Base-by-base conservation (phyloP, 164 flowering plant species). In the Magnolia kwangsiensis region DNA sequence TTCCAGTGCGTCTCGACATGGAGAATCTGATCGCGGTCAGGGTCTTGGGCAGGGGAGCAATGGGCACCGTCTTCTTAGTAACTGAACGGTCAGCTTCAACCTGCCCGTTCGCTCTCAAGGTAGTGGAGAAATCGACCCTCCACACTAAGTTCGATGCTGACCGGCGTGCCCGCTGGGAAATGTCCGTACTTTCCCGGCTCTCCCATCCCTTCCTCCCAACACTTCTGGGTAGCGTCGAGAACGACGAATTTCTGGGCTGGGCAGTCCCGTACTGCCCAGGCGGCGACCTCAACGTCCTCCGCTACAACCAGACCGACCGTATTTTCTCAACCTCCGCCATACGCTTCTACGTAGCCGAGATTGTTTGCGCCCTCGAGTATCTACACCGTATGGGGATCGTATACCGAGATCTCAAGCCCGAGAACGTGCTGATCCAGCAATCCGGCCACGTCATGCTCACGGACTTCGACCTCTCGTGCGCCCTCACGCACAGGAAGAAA, bases 51-150 rank as follows among this genome's bases (percentile, higher is more conserved):
- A 87, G 81, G 78, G 99, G 99, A 2, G 99, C 99, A 58, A 89
- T 88, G 91, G 99, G 99, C 10, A 93, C 97, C 1, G 99, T 96
- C n/a, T 89, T 96, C 82, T 85, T 96, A 50, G 96, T 88, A 77
- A 83, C 84, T 72, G 82, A 90, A 80, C 71, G 2, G 0, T 9
- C 27, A 19, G 14, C 8, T 64, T 24, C 70, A 37, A 67, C 71
- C 71, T 74, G 20, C 75, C 91, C 92, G 0, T 91, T 91, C 81
- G 99, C 99, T 23, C 89, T 96, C 78, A 96, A 96, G 73, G 94
- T 91, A 8, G 95, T 92, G 20, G 90, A 90, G 10, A 92, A 89
- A 76, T 80, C 88, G 23, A 58, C 84, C 24, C 69, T 80, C 75
- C 78, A 75, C 18, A 58, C 85, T 49, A 91, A 88, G 69, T 83